Conservation (phyloP, 1,139 yeast species). For the Taiozyma onychis region DNA sequence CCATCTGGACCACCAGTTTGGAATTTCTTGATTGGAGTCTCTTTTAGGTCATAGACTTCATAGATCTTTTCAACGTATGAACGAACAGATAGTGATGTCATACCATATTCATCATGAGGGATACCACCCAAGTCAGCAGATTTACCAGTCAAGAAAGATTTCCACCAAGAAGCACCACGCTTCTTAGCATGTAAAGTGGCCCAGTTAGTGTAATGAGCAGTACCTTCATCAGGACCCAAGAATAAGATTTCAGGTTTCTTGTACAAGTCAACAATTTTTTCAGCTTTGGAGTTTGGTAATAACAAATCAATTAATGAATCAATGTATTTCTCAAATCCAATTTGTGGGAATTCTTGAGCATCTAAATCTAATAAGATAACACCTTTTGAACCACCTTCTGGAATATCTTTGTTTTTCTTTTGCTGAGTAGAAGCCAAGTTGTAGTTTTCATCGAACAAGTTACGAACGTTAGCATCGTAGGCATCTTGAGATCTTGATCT, state of each 20-base stretch:
- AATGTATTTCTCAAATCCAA: constrained; percentile 88
- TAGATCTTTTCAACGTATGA: constrained; percentile 88
- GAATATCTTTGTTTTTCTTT: constrained; percentile 94
- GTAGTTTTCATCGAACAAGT: constrained; percentile 93
- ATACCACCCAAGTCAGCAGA: constrained; percentile 91
- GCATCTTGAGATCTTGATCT: constrained; percentile 83
- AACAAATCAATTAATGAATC: constrained; percentile 86
- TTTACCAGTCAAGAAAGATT: constrained; percentile 96
- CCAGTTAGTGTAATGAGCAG: constrained; percentile 95
- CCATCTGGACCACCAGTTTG: constrained; percentile 99
- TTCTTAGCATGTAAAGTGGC: constrained; percentile 93
- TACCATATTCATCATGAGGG: constrained; percentile 97
- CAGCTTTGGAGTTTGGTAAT: constrained; percentile 30
- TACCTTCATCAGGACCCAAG: constrained; percentile 98
- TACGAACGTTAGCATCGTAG: constrained; percentile 78
- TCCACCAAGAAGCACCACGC: constrained; percentile 99
- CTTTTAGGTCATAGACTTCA: constrained; percentile 61
- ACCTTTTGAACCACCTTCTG: constrained; percentile 99
- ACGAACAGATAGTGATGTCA: constrained; percentile 94
- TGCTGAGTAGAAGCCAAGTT: constrained; percentile 96
- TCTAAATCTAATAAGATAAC: constrained; percentile 76
- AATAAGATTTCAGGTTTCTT: constrained; percentile 83
- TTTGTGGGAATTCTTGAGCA: constrained; percentile 77
- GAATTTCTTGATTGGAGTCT: constrained; percentile 63
- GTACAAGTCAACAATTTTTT: constrained; percentile 72